Evolutionary conservation across 441 rosid species (phyloP), one percentile per base, ranked within the genome.

Genomic region (Gossypium trilobum): DNA sequence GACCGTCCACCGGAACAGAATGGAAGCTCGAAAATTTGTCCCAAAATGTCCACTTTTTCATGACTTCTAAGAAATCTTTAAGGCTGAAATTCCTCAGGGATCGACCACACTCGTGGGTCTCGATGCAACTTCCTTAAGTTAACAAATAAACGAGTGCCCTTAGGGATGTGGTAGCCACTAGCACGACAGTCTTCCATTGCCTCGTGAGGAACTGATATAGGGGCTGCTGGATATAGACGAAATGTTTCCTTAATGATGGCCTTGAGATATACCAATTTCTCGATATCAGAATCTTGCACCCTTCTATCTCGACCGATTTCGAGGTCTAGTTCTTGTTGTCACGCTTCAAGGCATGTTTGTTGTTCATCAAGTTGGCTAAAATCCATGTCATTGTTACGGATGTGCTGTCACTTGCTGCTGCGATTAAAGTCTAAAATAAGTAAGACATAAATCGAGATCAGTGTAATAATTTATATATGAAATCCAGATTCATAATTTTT

Each of bases 1-100:
- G 81, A 77, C 39, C 85, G 55, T 55, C 88, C 75, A 0, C 88
- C 86, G 0, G 78, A 77, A 16, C 85, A 80, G 2, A 87, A 87
- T 0, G 88, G 88, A 4, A 72, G 68, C 73, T 78, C 83, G 13
- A 81, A 81, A 31, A 77, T 54, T 5, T 79, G 80, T 3, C 82
- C 81, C 2, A 60, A 71, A 2, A 74, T 52, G 52, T 83, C 86
- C 16, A 73, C 42, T 0, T 75, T 68, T 25, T 23, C 46, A 14
- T 76, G 71, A 5, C 44, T 71, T 76, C 5, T 3, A 1, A 87
- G 71, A 67, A 87, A 87, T 52, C 90, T 79, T 17, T 87, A 86
- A 0, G 88, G 87, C 1, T 10, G 27, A 23, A 85, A 85, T 52
- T 79, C 78, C 0, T 20, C 16, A 0, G 83, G 85, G 1, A 78